Percentiles rank a stretch among this genome's conserved stretches.
Conservation (phyloP, 2,329 filamentous ascomycete genomes). For the Colletotrichum theobromicola region DNA sequence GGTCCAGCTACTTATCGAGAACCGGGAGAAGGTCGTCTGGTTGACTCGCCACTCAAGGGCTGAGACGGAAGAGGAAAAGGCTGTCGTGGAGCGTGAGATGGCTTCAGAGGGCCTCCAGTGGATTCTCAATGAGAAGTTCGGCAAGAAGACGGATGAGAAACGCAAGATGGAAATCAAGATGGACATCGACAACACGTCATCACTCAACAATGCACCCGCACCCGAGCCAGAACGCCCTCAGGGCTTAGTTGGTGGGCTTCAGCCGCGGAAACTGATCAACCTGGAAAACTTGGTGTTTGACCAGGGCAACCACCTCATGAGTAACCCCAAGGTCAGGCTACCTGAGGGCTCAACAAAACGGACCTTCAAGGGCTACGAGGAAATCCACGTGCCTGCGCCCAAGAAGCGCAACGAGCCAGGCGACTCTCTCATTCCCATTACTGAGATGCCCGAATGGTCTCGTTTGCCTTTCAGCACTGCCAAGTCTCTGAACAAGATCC, state of each 20-base stretch:
- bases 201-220: slow-evolving; percentile 52
- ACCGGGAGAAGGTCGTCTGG: slow-evolving; percentile 95
- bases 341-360: slow-evolving; percentile 95
- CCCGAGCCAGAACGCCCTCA: slow-evolving; percentile 64
- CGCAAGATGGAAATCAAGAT: slow-evolving; percentile 89
- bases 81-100: slow-evolving; percentile 88
- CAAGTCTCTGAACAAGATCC: slow-evolving; percentile 90
- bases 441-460: slow-evolving; percentile 92
- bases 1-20: slow-evolving; percentile 88
- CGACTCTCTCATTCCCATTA: slow-evolving; percentile 82
- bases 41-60: slow-evolving; percentile 85
- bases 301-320: slow-evolving; percentile 98
- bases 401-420: slow-evolving; percentile 84
- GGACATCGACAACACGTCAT: slow-evolving; percentile 81
- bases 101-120: slow-evolving; percentile 82
- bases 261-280: slow-evolving; percentile 88
- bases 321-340: slow-evolving; percentile 93
- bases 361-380: slow-evolving; percentile 97
- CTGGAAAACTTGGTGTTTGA: slow-evolving; percentile 96
- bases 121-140: slow-evolving; percentile 87
- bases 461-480: slow-evolving; percentile 83
- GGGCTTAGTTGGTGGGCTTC: slow-evolving; percentile 80
- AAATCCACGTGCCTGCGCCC: slow-evolving; percentile 94
- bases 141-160: slow-evolving; percentile 67
- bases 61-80: slow-evolving; percentile 78